These are phyloP conservation scores for Aspergillus aculeatinus DNA, from an alignment of 2,329 filamentous ascomycete genomes.

Conservation along the genomic window DNA sequence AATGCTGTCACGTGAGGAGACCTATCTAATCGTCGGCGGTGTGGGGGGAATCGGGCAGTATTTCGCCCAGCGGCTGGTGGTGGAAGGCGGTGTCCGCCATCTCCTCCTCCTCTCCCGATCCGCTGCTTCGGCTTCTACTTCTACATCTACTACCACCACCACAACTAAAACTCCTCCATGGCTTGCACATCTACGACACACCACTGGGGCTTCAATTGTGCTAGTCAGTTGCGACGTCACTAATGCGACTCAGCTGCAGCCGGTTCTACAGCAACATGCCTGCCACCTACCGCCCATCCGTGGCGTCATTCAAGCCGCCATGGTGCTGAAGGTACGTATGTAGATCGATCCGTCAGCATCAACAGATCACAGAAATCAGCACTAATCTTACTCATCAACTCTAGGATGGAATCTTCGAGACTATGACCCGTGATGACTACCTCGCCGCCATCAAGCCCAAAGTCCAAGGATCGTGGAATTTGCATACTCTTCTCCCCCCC, in stretches of 20 bases:
- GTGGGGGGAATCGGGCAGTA: conserved; percentile 17
- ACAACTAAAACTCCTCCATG: no score
- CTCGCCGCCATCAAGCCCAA: conserved; percentile 13
- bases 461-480: conserved; percentile 21
- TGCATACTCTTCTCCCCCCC: conserved; percentile 25
- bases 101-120: conserved; percentile 8
- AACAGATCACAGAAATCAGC: no score
- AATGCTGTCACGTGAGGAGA: neutral
- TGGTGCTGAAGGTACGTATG: conserved; percentile 15
- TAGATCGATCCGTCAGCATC: neutral
- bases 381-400: neutral
- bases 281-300: conserved; percentile 1
- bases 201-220: neutral
- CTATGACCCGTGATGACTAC: conserved; percentile 18
- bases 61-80: conserved; percentile 15
- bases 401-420: conserved; percentile 16
- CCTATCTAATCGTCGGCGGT: conserved; percentile 21
- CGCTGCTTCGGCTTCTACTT: neutral
- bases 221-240: neutral
- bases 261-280: neutral
- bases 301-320: conserved; percentile 22
- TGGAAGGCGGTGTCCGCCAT: conserved; percentile 14
- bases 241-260: neutral
- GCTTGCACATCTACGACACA: neutral
- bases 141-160: neutral